Conservation (phyloP, 805 yeast species). For the Suhomyces emberorum region DNA sequence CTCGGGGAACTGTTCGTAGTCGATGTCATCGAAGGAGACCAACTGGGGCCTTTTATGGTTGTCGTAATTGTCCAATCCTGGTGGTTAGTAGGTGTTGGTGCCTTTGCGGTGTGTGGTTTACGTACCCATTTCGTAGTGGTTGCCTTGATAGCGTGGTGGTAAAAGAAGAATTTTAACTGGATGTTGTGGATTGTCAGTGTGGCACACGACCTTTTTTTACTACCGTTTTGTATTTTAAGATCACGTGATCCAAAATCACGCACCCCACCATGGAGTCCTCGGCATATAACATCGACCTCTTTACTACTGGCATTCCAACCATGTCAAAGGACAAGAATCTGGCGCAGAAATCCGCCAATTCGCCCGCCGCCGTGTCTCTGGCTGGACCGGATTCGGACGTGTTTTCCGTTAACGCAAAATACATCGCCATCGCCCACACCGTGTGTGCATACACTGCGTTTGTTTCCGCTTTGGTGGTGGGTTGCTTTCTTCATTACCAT, state of each 20-base stretch:
- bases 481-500: slow-evolving; percentile 73
- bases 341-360: too few relatives aligned
- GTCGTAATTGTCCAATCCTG: slow-evolving; percentile 31
- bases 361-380: neutral
- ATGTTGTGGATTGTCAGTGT: slow-evolving; percentile 4
- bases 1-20: slow-evolving; percentile 62
- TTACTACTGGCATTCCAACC: too few relatives aligned
- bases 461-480: slow-evolving; percentile 68
- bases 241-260: too few relatives aligned
- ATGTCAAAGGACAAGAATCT: too few relatives aligned
- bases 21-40: slow-evolving; percentile 81
- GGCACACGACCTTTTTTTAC: slow-evolving; percentile 17
- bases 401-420: slow-evolving; percentile 53
- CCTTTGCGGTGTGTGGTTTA: slow-evolving; percentile 1
- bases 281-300: too few relatives aligned
- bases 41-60: slow-evolving; percentile 57
- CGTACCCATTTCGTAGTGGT: slow-evolving; percentile 17
- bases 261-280: too few relatives aligned
- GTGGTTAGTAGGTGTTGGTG: slow-evolving; percentile 13
- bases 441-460: slow-evolving; percentile 73
- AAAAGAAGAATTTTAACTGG: slow-evolving; percentile 35
- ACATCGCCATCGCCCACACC: slow-evolving; percentile 71
- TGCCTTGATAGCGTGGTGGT: slow-evolving; percentile 1
- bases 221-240: too few relatives aligned
- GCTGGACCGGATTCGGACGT: neutral